Base-by-base conservation (phyloP, 495 filamentous ascomycete genomes). In the Talaromyces wortmannii region DNA sequence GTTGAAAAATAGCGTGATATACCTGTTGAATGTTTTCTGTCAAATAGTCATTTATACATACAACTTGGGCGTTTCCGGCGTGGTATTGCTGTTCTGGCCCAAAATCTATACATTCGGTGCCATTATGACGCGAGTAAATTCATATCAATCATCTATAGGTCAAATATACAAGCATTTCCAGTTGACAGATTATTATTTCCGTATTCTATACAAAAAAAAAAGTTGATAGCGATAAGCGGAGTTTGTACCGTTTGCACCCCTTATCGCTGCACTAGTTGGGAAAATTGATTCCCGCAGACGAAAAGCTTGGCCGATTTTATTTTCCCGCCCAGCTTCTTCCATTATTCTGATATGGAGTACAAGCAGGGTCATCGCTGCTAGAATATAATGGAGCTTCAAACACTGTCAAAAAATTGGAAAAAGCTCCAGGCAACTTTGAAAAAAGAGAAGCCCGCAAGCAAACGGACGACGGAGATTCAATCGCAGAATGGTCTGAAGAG, bases 341-440 rank as follows among this genome's bases (percentile, higher is more conserved):
- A 52, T 15, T 6, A 52, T 52, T 17, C 31, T 29, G 32, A 45
- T 17, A 55, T 29, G 13, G 33, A 17, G 44, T 31, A 16, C 23
- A 30, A 12, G 30, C 42, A 7, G 15, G 23, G 23, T 23, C 23
- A 23, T 23, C 23, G 23, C 23, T 33, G 16, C 31, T 45, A 53
- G 44, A 45, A 11, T 54, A 55, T 13, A 48, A 77, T 78, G 75
- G 75, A 80, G 54, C 45, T 72, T 23, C 68, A 72, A 53, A 64
- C 61, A 43, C 70, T 81, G 42, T 81, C 78, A 55, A 73, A 71
- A 55, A 91, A 91, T 71, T 90, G 86, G 86, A 86, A 88, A 63
- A 88, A 83, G 68, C 76, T 90, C 55, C 85, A 89, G 75, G 80
- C 72, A 56, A 78, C 77, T 36, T 70, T 89, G 52, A 81, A 84